Conservation (phyloP, 345 rosid genomes). For the Lepidium didymum region DNA sequence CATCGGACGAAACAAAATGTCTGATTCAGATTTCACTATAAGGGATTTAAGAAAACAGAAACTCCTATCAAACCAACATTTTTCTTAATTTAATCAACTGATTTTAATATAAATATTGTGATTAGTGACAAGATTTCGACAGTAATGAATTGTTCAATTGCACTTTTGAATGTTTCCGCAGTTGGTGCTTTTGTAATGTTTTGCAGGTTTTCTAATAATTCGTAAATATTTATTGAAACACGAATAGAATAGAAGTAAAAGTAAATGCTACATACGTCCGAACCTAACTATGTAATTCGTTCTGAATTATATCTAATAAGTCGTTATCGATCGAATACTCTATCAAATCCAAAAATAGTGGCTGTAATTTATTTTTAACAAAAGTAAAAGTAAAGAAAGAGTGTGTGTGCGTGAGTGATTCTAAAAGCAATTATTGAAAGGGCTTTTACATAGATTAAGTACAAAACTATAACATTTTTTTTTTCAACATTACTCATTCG, state of each 20-base stretch:
- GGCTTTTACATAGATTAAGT: no score
- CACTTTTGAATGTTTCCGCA: no score
- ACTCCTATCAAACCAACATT: no score
- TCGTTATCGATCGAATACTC: conserved; percentile 20
- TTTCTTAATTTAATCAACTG: no score
- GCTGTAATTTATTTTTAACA: not conserved
- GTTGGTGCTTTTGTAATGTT: no score
- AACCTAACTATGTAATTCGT: conserved; percentile 16
- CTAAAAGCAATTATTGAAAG: not conserved
- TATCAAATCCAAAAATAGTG: conserved; percentile 20
- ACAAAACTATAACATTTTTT: no score
- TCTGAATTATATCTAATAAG: not conserved
- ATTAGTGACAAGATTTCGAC: no score
- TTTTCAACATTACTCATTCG: no score
- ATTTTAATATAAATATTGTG: no score
- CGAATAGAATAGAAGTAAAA: conserved; percentile 12
- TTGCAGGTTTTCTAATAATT: not conserved
- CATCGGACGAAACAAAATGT: not conserved
- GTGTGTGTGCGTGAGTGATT: not conserved
- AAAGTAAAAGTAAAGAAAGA: conserved; percentile 1
- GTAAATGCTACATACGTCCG: conserved; percentile 24
- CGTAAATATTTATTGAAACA: not conserved
- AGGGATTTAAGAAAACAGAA: no score
- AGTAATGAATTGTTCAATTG: no score
- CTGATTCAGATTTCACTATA: no score